Conservation (phyloP, 2,329 filamentous ascomycete species). For the Rosellinia necatrix region DNA sequence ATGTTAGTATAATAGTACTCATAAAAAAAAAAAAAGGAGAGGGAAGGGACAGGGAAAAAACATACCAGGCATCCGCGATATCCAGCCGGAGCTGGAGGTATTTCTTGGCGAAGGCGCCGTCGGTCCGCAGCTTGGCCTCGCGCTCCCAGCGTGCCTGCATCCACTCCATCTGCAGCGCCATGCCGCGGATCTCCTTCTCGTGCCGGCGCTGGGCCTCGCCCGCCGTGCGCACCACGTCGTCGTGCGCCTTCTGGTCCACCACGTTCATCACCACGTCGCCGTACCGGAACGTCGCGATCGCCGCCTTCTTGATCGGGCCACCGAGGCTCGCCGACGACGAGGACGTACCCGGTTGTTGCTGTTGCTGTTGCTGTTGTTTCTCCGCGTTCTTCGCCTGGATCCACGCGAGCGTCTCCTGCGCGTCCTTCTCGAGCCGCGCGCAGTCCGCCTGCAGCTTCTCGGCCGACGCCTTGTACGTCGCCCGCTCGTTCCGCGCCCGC, state of each 20-base stretch:
- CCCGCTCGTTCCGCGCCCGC: conserved; percentile 68
- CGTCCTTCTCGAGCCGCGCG: conserved; percentile 49
- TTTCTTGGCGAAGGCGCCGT: conserved; percentile 84
- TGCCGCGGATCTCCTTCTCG: conserved; percentile 75
- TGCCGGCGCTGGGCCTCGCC: conserved; percentile 71
- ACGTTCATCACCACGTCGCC: conserved; percentile 58
- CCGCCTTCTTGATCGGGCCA: conserved; percentile 31
- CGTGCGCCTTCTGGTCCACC: conserved; percentile 42
- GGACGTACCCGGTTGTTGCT: neutral
- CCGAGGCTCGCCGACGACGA: conserved; percentile 18
- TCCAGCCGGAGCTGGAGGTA: conserved; percentile 80
- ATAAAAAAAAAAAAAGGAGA: neutral
- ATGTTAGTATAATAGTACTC: conserved; percentile 21
- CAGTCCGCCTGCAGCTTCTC: conserved; percentile 60
- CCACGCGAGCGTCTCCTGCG: conserved; percentile 45
- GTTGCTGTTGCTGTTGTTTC: conserved; percentile 16
- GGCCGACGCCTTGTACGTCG: conserved; percentile 57
- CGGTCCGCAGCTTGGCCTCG: conserved; percentile 78
- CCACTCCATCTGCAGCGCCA: conserved; percentile 90
- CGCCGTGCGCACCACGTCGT: conserved; percentile 60
- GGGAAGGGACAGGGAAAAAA: conserved; percentile 37
- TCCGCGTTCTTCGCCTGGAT: conserved; percentile 40
- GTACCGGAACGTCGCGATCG: conserved; percentile 41
- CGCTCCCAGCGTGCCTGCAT: conserved; percentile 80
- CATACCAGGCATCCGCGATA: conserved; percentile 88